Base-by-base conservation (phyloP, 257 asterid species). In the Ilex aquifolium region DNA sequence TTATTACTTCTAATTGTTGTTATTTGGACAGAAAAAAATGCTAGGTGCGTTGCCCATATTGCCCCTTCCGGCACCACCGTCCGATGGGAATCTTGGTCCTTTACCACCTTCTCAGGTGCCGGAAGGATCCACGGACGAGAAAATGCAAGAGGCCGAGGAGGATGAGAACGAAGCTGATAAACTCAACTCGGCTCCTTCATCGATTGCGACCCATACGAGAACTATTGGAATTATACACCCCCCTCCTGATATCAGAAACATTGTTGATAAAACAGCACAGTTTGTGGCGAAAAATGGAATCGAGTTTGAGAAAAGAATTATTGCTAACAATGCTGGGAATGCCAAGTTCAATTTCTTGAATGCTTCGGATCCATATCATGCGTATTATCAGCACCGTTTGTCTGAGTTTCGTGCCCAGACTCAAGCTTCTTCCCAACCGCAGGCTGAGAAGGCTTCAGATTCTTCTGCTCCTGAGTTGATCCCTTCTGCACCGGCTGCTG, bases 221-320 rank as follows among this genome's bases (percentile, higher is more conserved):
- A 69, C 95, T n/a, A 85, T 88, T 44, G 97, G 98, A 49, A 85
- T 91, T 54, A 91, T 91, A 65, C 74, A 91, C 65, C 97, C 98
- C 3, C 98, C 98, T 14, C 87, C 90, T 2, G 98, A 91, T 70
- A 91, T 91, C 56, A 80, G 95, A 73, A 86, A 70, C 65, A 88
- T 88, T 16, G 95, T 91, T 21, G 97, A 91, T 74, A 88, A 83
- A 69, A 88, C 98, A 31, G 56, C 95, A 4, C 95, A 84, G 65
- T 91, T 91, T 66, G 98, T 91, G 75, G 95, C 88, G 0, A 91
- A 85, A 80, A 88, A 88, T 68, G 98, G 97, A 30, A 86, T 82
- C 0, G 98, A 88, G 52, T 86, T 86, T 65, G 98, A 88, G 81
- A 86, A 83, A 65, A 73, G 97, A 65, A 88, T 88, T 74, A 65